Evolutionary conservation across 148 eudicot genomes (phyloP), one percentile per base, ranked within the genome.

Genomic region (Rhododendron griersonianum): DNA sequence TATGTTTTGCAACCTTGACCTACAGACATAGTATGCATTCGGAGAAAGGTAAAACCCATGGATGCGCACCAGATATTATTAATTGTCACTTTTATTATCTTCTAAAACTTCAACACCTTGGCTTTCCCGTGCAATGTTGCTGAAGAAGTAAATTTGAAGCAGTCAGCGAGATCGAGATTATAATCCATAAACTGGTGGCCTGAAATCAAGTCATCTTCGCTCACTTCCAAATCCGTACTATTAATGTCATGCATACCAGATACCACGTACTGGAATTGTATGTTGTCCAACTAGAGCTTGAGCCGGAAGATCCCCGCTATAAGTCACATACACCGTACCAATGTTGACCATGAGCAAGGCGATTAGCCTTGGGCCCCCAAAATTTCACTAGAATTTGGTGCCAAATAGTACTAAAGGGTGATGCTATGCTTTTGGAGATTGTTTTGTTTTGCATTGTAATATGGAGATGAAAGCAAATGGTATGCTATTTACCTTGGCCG

Each of bases 111-210:
- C 83, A 86, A 79, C 53, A 86, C 86, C n/a, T 35, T 88, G 14
- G 87, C 90, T 73, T 84, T 87, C 1, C 93, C 93, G 30, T 89
- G 88, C 39, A 88, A 63, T 1, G 87, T 87, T 1, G 90, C 81
- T 3, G 82, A 74, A 5, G 88, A 81, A 53, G 89, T 86, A 50
- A 91, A 89, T 81, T 89, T 87, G 55, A 91, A 44, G 28, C 51
- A 50, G 14, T 90, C 87, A 0, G 18, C 14, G 2, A 2, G 13
- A 25, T 18, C 14, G 5, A 53, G 18, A 14, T 53, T 14, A 81
- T 91, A 91, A 13, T 5, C 13, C 23, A 0, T 0, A 25, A 91
- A 88, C 28, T 47, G 8, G n/a, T 74, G 82, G 78, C 84, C 85
- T 0, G 35, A 3, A 41, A 83, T 1, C 89, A 91, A 39, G 4